These are phyloP conservation scores for Aspergillus sp. DNA, from an alignment of 2,329 filamentous ascomycete species.

Conservation along the genomic window DNA sequence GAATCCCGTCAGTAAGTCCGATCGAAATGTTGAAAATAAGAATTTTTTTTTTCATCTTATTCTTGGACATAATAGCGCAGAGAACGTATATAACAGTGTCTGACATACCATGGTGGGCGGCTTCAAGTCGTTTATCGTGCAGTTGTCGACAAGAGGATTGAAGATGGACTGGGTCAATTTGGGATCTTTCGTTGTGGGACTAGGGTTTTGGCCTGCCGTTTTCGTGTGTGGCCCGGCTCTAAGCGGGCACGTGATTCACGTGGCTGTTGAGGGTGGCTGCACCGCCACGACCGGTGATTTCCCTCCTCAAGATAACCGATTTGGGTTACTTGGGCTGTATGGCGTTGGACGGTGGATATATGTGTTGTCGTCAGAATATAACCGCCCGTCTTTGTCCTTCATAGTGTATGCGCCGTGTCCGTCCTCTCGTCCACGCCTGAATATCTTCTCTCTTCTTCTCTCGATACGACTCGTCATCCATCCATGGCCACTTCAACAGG, in stretches of 20 bases:
- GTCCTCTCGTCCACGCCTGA: neutral
- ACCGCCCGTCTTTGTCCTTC: neutral
- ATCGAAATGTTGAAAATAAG: neutral
- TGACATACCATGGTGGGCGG: constrained; percentile 38
- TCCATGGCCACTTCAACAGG: constrained; percentile 49
- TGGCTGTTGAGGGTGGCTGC: neutral
- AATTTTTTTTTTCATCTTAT: too few relatives aligned
- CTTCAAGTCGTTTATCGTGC: constrained; percentile 36
- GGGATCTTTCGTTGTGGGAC: constrained; percentile 36
- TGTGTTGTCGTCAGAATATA: neutral
- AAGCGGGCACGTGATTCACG: constrained; percentile 23
- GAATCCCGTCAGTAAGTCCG: constrained; percentile 16
- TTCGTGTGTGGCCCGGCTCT: constrained; percentile 28
- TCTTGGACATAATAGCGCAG: neutral
- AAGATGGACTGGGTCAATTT: constrained; percentile 35
- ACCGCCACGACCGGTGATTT: neutral
- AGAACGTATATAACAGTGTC: constrained; percentile 1
- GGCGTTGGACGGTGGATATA: neutral
- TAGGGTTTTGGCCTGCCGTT: constrained; percentile 29
- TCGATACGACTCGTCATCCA: neutral
- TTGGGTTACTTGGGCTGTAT: neutral
- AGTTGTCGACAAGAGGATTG: constrained; percentile 39
- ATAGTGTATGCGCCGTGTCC: neutral
- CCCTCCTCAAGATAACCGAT: neutral
- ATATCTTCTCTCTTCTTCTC: neutral